Evolutionary conservation across 257 asterid species (phyloP).

Genomic region (Coffea canephora): DNA sequence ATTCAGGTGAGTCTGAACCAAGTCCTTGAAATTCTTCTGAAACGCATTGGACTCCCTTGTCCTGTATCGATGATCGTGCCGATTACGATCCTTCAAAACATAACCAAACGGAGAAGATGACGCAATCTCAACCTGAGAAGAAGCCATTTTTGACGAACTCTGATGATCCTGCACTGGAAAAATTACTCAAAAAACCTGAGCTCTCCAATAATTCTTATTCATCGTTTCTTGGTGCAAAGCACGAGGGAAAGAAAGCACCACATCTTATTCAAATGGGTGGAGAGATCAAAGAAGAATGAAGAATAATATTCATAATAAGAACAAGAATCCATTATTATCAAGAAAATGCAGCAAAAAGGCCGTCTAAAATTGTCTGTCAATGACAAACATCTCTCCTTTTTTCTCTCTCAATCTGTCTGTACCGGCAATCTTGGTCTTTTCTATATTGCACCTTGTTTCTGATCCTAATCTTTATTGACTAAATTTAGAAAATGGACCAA

Average conservation of each 20-base stretch:
- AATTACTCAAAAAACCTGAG: background rate
- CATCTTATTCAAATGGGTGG: constrained; percentile 18
- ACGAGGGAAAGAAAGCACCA: constrained; percentile 6
- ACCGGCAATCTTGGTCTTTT: background rate
- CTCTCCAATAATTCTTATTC: background rate
- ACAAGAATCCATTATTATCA: constrained; percentile 5
- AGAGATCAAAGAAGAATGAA: background rate
- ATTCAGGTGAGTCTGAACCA: constrained; percentile 29
- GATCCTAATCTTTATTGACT: background rate
- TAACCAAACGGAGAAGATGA: constrained; percentile 29
- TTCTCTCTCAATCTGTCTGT: background rate
- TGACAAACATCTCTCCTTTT: background rate
- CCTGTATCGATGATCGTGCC: constrained; percentile 14
- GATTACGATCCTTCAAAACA: constrained; percentile 27
- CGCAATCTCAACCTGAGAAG: constrained; percentile 42
- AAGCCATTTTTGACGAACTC: constrained; percentile 24
- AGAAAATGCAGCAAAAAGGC: background rate
- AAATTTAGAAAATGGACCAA: background rate
- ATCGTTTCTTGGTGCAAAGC: background rate
- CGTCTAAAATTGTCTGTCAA: background rate
- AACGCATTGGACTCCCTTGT: constrained; percentile 21
- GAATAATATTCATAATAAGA: background rate
- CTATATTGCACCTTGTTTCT: background rate
- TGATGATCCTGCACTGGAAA: background rate
- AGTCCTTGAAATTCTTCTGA: constrained; percentile 32